Evolutionary conservation across 2,329 filamentous ascomycete species (phyloP), one percentile per base, ranked within the genome.

Genomic region (Sporothrix luriei): DNA sequence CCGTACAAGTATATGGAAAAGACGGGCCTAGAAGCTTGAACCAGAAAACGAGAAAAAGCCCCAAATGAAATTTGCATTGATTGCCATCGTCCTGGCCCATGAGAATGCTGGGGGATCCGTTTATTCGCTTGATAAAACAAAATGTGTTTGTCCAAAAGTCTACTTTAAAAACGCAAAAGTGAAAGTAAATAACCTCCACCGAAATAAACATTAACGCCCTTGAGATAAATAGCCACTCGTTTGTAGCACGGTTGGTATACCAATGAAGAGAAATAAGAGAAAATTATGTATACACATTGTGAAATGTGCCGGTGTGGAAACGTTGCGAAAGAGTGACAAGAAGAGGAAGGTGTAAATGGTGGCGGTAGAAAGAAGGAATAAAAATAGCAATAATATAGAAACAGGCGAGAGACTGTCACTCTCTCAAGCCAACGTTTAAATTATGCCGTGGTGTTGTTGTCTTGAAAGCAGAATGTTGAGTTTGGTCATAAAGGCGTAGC

Each of bases 401-500:
- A 43, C 57, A 6, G 57, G 57, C n/a, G n/a, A 62, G 57, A 62
- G 57, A 46, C 10, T 62, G n/a, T 26, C 38, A 3, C 21, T 61
- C 57, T 46, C 38, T 49, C 43, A 40, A 19, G 19, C 38, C 57
- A 43, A 24, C 24, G 57, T 62, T 43, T 24, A 26, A 13, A 62
- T 33, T 49, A 49, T 49, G 61, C 43, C 33, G 61, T 49, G 16
- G 40, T 49, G 61, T 49, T 1, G 24, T 49, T 43, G n/a, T 14
- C 9, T n/a, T 48, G 40, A n/a, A 49, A n/a, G 9, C 19, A 62
- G n/a, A 59, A 40, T 13, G 29, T 46, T 43, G 57, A 21, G 57
- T 24, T 38, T 68, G 26, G 40, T 68, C 66, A 68, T 68, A 61
- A 59, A 61, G 52, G 66, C 66, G 66, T 68, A 68, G 21, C 40